Evolutionary conservation across 2,329 filamentous ascomycete genomes (phyloP), one percentile per base, ranked within the genome.

Genomic region (Talaromyces atroroseus): DNA sequence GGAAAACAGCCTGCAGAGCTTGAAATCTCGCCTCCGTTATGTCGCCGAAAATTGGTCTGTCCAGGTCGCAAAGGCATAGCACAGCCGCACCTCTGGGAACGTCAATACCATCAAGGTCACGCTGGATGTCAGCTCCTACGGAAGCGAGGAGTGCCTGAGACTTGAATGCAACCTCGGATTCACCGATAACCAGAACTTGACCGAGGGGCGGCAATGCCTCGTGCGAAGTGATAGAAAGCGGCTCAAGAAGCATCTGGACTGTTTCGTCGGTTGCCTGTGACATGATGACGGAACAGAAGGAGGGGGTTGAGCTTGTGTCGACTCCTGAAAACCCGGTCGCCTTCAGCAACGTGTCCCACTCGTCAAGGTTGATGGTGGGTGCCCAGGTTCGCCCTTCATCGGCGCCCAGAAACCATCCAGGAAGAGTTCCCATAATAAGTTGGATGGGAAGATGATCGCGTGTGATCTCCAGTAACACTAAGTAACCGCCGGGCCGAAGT

Each of bases 381-480:
- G 29, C 36, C 10, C 12, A 48, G 7, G 18, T 8, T 23, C 52
- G 21, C 5, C 44, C 52, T 14, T 54, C 52, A 8, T 54, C 44
- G 20, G 5, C 34, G 16, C 68, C 68, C 2, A 65, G 57, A 71
- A 71, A 76, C 74, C 72, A 76, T 0, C 73, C 73, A 0, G 70
- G 64, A 0, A 76, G 58, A 1, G 62, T 60, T 2, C 72, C 69
- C 50, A 72, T 66, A 4, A 71, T 59, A 26, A 67, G 50, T 8
- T 47, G 23, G 1, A 56, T n/a, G 10, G 61, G 45, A 50, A 63
- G 23, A 61, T 60, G 2, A 38, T 45, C 16, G 18, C 42, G 10
- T 2, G 64, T 68, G 1, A 74, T 58, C 55, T 82, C 79, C 5
- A 74, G 55, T 0, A 80, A 48, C 1, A 81, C 38, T 0, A 82